Evolutionary conservation across 495 filamentous ascomycete species (phyloP).

Genomic region (Aspergillus saccharolyticus): DNA sequence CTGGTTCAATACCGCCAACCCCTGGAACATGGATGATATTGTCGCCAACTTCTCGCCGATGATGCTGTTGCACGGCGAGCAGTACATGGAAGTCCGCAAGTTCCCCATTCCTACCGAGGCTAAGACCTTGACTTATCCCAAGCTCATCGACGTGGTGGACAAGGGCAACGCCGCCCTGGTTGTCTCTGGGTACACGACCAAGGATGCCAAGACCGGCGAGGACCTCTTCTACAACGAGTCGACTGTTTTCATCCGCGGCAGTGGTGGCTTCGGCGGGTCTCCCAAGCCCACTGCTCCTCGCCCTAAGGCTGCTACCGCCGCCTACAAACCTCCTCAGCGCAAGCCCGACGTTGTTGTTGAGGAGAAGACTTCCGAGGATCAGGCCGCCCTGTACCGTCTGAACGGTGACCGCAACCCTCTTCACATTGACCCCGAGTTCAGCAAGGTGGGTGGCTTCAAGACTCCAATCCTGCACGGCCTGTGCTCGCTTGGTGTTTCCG

Average conservation of each 20-base stretch:
- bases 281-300: conserved; percentile 62
- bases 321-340: conserved; percentile 74
- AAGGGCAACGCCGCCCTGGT: conserved; percentile 90
- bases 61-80: conserved; percentile 99
- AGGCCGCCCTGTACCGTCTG: conserved; percentile 91
- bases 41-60: conserved; percentile 95
- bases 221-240: conserved; percentile 96
- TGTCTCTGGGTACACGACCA: conserved; percentile 73
- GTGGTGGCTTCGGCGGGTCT: conserved; percentile 85
- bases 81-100: conserved; percentile 93
- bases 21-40: conserved; percentile 76
- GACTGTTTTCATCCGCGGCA: conserved; percentile 85
- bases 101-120: conserved; percentile 89
- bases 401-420: conserved; percentile 92
- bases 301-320: conserved; percentile 70
- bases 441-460: conserved; percentile 94
- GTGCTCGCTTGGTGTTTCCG: conserved; percentile 89
- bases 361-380: conserved; percentile 86
- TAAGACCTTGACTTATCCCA: conserved; percentile 73
- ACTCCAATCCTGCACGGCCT: conserved; percentile 90
- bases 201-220: conserved; percentile 71
- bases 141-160: conserved; percentile 90
- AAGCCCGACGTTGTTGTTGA: conserved; percentile 76
- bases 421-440: conserved; percentile 92
- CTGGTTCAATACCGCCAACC: conserved; percentile 75